These are phyloP conservation scores for Leonotis leonurus DNA, from an alignment of 257 asterid species.

Conservation along the genomic window DNA sequence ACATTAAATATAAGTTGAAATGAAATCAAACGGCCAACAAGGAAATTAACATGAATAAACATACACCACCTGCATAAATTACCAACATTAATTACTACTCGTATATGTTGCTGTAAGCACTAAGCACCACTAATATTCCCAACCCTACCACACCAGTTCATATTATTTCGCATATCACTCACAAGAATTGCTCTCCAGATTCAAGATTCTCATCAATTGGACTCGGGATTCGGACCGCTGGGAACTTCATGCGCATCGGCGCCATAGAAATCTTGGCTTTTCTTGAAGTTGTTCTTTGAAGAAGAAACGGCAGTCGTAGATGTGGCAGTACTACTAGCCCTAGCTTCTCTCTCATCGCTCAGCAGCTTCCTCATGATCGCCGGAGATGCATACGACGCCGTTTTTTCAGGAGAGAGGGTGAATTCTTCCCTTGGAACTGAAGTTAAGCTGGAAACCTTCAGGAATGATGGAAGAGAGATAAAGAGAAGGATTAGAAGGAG, in stretches of 20 bases:
- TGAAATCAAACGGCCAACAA: not conserved
- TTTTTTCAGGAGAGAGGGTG: conserved; percentile 1
- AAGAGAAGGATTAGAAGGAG: conserved; percentile 24
- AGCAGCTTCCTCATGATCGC: conserved; percentile 16
- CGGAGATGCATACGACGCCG: not conserved
- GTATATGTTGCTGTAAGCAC: no score
- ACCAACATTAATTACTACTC: not conserved
- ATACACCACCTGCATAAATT: not conserved
- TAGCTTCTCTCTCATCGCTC: conserved; percentile 7
- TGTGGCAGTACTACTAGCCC: not conserved
- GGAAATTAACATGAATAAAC: no score
- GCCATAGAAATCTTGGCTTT: conserved; percentile 21
- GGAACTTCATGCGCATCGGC: conserved; percentile 78
- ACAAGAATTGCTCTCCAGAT: not conserved
- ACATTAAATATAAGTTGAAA: not conserved
- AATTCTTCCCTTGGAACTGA: not conserved
- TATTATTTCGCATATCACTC: not conserved
- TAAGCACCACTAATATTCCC: conserved; percentile 2
- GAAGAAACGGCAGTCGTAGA: not conserved
- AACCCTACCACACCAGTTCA: not conserved
- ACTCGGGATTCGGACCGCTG: conserved; percentile 84
- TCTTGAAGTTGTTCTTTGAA: not conserved
- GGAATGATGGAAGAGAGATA: conserved; percentile 14
- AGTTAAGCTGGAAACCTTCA: not conserved
- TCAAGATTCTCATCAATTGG: conserved; percentile 32